These are phyloP conservation scores for Coemansia sp. DNA, from an alignment of 192 early-diverging fungal genomes.

Conservation along the genomic window DNA sequence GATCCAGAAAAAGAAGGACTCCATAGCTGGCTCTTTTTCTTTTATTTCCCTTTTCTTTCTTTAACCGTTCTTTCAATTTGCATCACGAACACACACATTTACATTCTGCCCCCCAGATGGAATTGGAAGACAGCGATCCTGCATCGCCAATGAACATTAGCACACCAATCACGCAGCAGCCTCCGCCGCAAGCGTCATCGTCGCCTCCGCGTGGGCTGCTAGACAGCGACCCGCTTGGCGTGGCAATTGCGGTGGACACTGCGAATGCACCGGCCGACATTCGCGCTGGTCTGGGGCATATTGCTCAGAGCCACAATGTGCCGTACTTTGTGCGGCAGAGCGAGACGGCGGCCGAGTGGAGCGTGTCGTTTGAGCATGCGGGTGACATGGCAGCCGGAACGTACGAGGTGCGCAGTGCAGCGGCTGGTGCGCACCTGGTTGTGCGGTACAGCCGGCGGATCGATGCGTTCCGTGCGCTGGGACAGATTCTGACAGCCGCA, in stretches of 20 bases:
- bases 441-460: conserved; percentile 31
- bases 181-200: background rate
- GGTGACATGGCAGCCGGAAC: conserved; percentile 14
- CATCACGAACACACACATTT: background rate
- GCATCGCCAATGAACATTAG: conserved; percentile 46
- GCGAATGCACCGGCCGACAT: conserved; percentile 33
- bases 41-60: conserved; percentile 1
- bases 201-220: conserved; percentile 16
- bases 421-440: background rate
- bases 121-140: conserved; percentile 2
- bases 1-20: background rate
- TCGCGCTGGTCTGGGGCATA: conserved; percentile 32
- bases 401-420: conserved; percentile 21
- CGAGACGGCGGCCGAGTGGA: conserved; percentile 14
- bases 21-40: background rate
- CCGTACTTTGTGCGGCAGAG: conserved; percentile 27
- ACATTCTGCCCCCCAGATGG: background rate
- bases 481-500: conserved; percentile 63
- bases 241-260: conserved; percentile 29
- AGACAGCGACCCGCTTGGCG: conserved; percentile 36
- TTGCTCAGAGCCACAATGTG: conserved; percentile 33
- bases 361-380: conserved; percentile 32
- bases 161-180: conserved; percentile 22
- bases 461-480: conserved; percentile 73
- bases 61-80: background rate